These are phyloP conservation scores for Misopates orontium DNA, from an alignment of 257 asterid genomes.

Conservation along the genomic window DNA sequence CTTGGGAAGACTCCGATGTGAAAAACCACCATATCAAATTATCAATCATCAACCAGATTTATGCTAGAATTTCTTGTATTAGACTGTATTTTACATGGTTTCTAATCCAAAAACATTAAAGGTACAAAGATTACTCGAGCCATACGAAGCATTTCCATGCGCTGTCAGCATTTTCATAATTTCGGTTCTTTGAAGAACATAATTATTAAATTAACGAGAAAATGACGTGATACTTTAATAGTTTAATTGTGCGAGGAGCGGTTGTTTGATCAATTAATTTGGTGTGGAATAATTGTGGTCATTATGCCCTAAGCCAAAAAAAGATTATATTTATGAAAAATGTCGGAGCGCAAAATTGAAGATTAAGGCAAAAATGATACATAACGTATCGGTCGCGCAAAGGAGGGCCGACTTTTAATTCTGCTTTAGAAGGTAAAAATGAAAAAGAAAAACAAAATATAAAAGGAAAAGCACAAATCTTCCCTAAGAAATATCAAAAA, in stretches of 20 bases:
- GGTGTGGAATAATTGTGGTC: constrained; percentile 2
- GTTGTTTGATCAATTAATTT: not conserved
- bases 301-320: not conserved
- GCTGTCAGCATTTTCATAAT: not conserved
- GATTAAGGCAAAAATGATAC: constrained; percentile 24
- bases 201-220: not conserved
- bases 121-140: too few relatives aligned
- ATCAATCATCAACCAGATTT: too few relatives aligned
- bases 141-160: too few relatives aligned
- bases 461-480: constrained; percentile 30
- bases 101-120: too few relatives aligned
- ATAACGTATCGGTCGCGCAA: constrained; percentile 34
- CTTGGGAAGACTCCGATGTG: too few relatives aligned
- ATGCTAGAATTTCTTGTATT: too few relatives aligned
- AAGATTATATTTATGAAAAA: not conserved
- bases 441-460: constrained; percentile 6
- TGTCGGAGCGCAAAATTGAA: not conserved
- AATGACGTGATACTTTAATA: too few relatives aligned
- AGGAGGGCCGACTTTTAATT: constrained; percentile 36
- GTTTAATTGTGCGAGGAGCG: not conserved
- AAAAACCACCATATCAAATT: too few relatives aligned
- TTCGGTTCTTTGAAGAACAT: not conserved
- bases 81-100: too few relatives aligned
- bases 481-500: constrained; percentile 32
- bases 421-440: constrained; percentile 40